phyloP scores from a whole-genome alignment of 1,139 yeast genomes.

The Eremothecium sinecaudum region DNA sequence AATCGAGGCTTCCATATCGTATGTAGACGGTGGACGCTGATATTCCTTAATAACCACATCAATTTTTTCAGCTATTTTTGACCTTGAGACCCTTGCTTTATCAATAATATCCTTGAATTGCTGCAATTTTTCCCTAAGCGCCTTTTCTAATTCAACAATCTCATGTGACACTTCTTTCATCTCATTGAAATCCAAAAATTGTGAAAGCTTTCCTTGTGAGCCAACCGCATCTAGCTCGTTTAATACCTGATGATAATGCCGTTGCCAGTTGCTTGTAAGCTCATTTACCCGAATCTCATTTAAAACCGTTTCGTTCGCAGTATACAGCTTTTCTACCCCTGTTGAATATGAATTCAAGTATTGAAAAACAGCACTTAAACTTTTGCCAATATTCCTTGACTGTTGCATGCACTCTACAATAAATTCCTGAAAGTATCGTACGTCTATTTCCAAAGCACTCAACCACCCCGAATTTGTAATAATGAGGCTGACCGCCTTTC shows the following conservation, averaged over 20 bases:
- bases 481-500: constrained; percentile 29
- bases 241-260: constrained; percentile 31
- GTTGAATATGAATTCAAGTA: constrained; percentile 45
- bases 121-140: constrained; percentile 24
- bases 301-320: constrained; percentile 41
- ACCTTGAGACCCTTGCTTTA: constrained; percentile 26
- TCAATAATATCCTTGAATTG: constrained; percentile 27
- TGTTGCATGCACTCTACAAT: constrained; percentile 23
- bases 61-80: constrained; percentile 13
- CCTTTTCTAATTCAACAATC: constrained; percentile 22
- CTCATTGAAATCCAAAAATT: constrained; percentile 26
- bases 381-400: constrained; percentile 36
- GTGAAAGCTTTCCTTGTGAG: constrained; percentile 20
- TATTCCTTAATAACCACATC: constrained; percentile 12
- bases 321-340: constrained; percentile 45
- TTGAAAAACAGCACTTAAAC: constrained; percentile 49
- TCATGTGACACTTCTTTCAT: constrained; percentile 26
- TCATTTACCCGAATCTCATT: constrained; percentile 41
- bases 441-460: constrained; percentile 41
- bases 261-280: constrained; percentile 42
- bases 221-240: constrained; percentile 31
- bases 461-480: constrained; percentile 47
- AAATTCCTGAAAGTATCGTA: constrained; percentile 30
- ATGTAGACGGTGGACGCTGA: constrained; percentile 11
- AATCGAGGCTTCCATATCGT: constrained; percentile 22